Evolutionary conservation across 441 rosid species (phyloP).

Genomic region (Bruguiera hainesii): DNA sequence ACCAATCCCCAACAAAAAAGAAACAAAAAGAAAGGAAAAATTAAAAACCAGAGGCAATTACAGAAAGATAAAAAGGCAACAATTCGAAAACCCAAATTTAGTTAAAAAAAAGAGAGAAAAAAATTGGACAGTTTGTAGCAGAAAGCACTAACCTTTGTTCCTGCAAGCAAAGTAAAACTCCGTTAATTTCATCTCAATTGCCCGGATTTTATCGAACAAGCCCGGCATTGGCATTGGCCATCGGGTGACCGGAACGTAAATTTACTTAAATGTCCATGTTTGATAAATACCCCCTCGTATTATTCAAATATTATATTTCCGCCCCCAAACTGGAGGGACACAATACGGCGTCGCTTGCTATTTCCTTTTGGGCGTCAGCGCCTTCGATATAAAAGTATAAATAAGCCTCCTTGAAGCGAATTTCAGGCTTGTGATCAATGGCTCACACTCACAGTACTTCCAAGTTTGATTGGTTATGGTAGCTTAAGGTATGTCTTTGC

Average conservation of each 20-base stretch:
- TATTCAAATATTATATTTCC: neutral
- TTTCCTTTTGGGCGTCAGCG: neutral
- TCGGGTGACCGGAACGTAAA: too few species aligned
- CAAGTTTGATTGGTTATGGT: neutral
- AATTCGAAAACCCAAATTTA: neutral
- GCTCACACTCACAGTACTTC: too few species aligned
- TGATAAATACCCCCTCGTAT: neutral
- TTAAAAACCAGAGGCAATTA: neutral
- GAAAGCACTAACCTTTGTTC: slow-evolving; percentile 12
- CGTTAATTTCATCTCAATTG: neutral
- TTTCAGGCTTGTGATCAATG: too few species aligned
- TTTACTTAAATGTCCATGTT: too few species aligned
- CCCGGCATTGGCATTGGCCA: too few species aligned
- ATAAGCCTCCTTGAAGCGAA: too few species aligned
- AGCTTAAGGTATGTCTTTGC: slow-evolving; percentile 16
- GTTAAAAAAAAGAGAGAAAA: too few species aligned
- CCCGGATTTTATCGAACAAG: too few species aligned
- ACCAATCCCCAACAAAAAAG: neutral
- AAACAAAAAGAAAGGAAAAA: neutral
- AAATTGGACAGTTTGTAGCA: too few species aligned
- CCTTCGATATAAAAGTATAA: neutral
- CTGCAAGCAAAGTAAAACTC: neutral
- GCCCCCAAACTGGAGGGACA: neutral
- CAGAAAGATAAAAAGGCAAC: neutral
- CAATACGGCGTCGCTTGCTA: neutral